Evolutionary conservation across 2,329 filamentous ascomycete species (phyloP), one percentile per base, ranked within the genome.

Genomic region (Penicillium sp.): DNA sequence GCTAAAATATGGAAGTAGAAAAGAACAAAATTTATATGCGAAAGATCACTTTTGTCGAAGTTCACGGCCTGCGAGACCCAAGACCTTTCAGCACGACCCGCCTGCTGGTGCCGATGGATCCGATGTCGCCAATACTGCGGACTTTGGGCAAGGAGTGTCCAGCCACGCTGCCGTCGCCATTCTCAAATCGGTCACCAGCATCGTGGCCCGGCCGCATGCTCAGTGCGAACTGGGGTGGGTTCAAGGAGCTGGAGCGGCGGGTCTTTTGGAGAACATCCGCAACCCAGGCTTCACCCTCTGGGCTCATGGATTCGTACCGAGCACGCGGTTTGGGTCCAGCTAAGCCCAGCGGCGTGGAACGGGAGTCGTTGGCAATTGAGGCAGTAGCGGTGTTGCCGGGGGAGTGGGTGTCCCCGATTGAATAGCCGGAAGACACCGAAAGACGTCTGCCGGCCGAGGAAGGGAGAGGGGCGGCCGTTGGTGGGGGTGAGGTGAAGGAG

Each of bases 221-320:
- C 21, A 65, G 60, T 31, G 68, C 65, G 16, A 68, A 61, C 0
- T 68, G 67, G 16, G 57, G 50, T 18, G 61, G 52, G 18, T 72
- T 66, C 9, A 69, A 54, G 6, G 72, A 71, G 6, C 71, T 70
- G 16, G 72, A 72, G 37, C 69, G 67, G 40, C 76, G 67, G 7
- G 76, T 75, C 62, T 77, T 74, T 35, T 74, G 73, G 27, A 78
- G 68, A 21, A 79, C 73, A 50, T 74, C 73, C 61, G 77, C 74
- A 10, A 79, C 76, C 77, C 77, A 79, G 1, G 75, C 75, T 59
- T 79, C 76, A 56, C 75, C 75, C 46, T 77, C 73, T 4, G 75
- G 73, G 23, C 68, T 76, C 62, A 77, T 77, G 6, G 74, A 73
- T 29, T 72, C 65, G 29, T 68, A 69, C 54, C 75, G 68, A 21